Evolutionary conservation across 768 basidiomycete genomes (phyloP), one percentile per base, ranked within the genome.

Genomic region (Suillus occidentalis): DNA sequence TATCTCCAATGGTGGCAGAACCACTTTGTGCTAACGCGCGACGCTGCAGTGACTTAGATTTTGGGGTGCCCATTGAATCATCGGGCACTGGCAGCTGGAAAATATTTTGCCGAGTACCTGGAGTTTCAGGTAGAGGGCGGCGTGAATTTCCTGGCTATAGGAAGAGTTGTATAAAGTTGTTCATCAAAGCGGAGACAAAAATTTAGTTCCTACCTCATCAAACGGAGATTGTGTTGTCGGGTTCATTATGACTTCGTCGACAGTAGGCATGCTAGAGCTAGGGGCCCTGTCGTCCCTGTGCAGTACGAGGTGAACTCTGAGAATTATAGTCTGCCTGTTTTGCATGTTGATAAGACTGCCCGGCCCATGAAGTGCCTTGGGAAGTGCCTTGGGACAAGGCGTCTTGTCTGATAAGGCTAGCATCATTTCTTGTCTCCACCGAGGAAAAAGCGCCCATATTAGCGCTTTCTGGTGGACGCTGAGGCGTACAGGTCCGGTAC

Each of bases 51-150:
- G 14, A 39, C 43, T 39, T 68, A 6, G 28, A 3, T 14, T 59
- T 59, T 0, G 40, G 18, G 5, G 42, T 42, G 7, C 58, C 58
- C 58, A 59, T 20, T 42, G 58, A 59, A 6, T 59, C 40, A 31
- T 42, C 6, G 58, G 58, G 58, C 58, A 59, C 58, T 13, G 58
- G 58, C 40, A 28, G 40, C 25, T 59, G 58, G 13, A 59, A 59
- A 42, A 59, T 59, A 28, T 59, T 59, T 28, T 28, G 58, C 18
- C 3, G 68, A 3, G 66, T 70, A 50, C 67, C 67, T 0, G 73
- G 72, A n/a, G 66, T 67, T 6, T 56, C 68, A 4, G 75, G 75
- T 13, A 72, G 75, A 28, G 65, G 73, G 22, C 71, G 43, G 13
- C 43, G 67, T 28, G 28, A 28, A 28, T 28, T 28, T 28, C 28